These are phyloP conservation scores for Royoungia palumana DNA, from an alignment of 768 basidiomycete species.

Conservation along the genomic window DNA sequence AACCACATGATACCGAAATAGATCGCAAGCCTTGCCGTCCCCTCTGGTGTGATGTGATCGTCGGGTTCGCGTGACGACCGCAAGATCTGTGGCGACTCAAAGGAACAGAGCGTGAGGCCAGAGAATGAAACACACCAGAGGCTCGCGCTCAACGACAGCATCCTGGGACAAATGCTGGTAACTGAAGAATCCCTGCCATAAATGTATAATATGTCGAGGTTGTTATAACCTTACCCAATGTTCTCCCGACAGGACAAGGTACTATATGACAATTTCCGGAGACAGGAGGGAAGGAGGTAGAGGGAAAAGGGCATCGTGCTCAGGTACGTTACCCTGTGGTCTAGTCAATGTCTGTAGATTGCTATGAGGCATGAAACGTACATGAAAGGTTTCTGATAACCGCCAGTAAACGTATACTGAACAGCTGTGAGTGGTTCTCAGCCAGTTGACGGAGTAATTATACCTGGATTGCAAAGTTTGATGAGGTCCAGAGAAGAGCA, in stretches of 20 bases:
- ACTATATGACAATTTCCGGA: slow-evolving; percentile 31
- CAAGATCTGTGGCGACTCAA: slow-evolving; percentile 6
- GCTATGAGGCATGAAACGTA: slow-evolving; percentile 30
- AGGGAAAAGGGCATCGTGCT: slow-evolving; percentile 84
- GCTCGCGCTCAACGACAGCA: slow-evolving; percentile 5
- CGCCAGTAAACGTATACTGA: slow-evolving; percentile 51
- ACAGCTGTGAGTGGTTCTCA: slow-evolving; percentile 6
- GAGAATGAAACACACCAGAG: slow-evolving; percentile 15
- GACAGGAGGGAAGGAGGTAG: slow-evolving; percentile 66
- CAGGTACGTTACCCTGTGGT: slow-evolving; percentile 75
- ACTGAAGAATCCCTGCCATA: slow-evolving; percentile 10
- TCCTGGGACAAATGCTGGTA: slow-evolving; percentile 27
- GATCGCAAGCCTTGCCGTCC: slow-evolving; percentile 78
- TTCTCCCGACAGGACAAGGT: slow-evolving; percentile 1
- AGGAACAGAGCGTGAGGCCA: neutral
- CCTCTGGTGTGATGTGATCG: slow-evolving; percentile 50
- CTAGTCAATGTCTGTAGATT: slow-evolving; percentile 1
- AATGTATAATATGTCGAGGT: neutral
- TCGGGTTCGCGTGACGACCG: slow-evolving; percentile 11
- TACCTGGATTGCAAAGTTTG: slow-evolving; percentile 86
- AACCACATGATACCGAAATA: slow-evolving; percentile 92
- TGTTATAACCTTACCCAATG: slow-evolving; percentile 7
- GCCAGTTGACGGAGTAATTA: neutral
- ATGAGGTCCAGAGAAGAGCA: slow-evolving; percentile 83
- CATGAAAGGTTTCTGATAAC: slow-evolving; percentile 91